These are phyloP conservation scores for Cladosporium sp. DNA, from an alignment of 2,329 filamentous ascomycete genomes.

Conservation along the genomic window DNA sequence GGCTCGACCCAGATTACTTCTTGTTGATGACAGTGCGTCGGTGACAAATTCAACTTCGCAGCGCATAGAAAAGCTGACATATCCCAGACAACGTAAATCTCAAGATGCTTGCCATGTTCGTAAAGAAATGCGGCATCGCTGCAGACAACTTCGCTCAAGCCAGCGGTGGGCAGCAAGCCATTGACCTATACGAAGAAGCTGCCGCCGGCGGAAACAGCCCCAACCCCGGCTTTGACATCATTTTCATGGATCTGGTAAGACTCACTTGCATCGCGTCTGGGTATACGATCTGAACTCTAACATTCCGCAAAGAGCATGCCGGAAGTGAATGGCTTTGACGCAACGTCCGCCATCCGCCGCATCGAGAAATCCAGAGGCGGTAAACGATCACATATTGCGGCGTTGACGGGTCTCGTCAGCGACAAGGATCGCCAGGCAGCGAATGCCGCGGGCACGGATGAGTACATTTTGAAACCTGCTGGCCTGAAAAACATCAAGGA, in stretches of 20 bases:
- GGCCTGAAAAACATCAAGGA: background rate
- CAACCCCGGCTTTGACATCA: background rate
- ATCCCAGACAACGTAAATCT: constrained; percentile 11
- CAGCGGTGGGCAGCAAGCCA: background rate
- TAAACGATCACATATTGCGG: background rate
- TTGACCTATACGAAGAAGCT: background rate
- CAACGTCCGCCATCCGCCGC: background rate
- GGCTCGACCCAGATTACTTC: no score
- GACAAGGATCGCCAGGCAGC: constrained; percentile 49
- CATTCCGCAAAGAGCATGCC: no score
- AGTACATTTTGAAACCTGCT: background rate
- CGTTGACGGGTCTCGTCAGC: background rate
- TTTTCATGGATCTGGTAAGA: constrained; percentile 12
- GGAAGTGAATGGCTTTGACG: background rate
- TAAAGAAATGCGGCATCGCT: background rate
- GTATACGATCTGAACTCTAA: no score
- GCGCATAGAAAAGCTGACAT: no score
- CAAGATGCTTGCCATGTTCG: constrained; percentile 5
- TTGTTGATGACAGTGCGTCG: no score
- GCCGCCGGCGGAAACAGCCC: background rate
- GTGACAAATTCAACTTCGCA: no score
- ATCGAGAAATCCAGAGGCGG: background rate
- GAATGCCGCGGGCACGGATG: background rate
- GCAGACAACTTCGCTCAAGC: background rate
- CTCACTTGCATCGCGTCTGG: no score